Base-by-base conservation (phyloP, 768 basidiomycete species). In the Termitomyces sp. region DNA sequence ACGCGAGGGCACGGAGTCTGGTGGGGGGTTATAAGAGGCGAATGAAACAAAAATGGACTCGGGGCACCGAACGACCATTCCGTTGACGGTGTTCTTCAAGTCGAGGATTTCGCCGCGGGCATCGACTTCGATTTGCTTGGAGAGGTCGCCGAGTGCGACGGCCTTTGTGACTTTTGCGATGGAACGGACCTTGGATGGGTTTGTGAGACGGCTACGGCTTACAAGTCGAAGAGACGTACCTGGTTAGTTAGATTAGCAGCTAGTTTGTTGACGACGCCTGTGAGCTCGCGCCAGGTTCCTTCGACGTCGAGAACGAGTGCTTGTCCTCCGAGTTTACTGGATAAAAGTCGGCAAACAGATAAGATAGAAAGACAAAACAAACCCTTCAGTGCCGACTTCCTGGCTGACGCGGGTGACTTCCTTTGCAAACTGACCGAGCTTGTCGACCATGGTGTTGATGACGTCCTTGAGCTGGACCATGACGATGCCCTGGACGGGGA, bases 101-200 rank as follows among this genome's bases (percentile, higher is more conserved):
- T 93, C 90, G 59, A 90, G 74, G 58, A 98, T 96, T 74, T 98
- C 95, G 20, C 95, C 95, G 27, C 87, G 81, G 12, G 88, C 89
- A 67, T 94, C 92, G 65, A 96, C 94, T 58, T 93, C 91, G 66
- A 98, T 95, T 69, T 91, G 92, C 71, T 91, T 91, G 53, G 84
- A 87, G 65, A 94, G 75, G 72, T 98, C 94, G 24, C 95, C 95
- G 53, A 89, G 75, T 0, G 94, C 95, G 69, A 97, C 94, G 5
- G 95, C 95, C 74, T 92, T 95, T 20, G 95, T 97, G 61, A 98
- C 95, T 61, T 86, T 84, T 6, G 93, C 91, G 59, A 95, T 95
- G 51, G 89, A 91, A 57, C 95, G 85, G 62, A 93, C 91, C 75
- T 75, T 47, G 16, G 2, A 22, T 2, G 20, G 46, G 16, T 3